These are phyloP conservation scores for Gossypium arboreum DNA, from an alignment of 345 rosid genomes.

Conservation along the genomic window DNA sequence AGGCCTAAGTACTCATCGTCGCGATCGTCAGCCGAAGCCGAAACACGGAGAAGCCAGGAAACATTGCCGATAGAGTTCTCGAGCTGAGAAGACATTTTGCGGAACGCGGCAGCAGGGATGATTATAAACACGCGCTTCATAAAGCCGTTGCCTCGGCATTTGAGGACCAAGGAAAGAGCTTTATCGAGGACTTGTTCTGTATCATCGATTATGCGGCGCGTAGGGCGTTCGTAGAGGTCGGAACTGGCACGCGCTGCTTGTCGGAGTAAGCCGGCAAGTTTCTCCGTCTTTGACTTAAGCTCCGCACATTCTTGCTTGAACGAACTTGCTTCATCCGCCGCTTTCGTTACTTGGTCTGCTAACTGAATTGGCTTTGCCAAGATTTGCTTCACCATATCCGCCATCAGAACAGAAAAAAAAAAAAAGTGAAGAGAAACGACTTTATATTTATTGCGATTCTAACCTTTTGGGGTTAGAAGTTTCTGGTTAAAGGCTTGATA, in stretches of 20 bases:
- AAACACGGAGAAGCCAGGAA: conserved; percentile 90
- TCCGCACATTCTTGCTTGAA: conserved; percentile 82
- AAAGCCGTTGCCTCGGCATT: conserved; percentile 70
- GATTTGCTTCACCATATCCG: conserved; percentile 76
- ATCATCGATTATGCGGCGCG: conserved; percentile 85
- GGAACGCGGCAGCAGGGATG: conserved; percentile 75
- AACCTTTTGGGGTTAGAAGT: too few relatives aligned
- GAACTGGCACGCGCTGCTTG: conserved; percentile 90
- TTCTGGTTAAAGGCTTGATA: conserved; percentile 1
- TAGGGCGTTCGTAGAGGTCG: conserved; percentile 91
- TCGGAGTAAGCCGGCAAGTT: conserved; percentile 68
- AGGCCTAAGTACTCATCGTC: conserved; percentile 71
- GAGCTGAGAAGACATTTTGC: conserved; percentile 64
- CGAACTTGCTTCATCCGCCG: conserved; percentile 76
- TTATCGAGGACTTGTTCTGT: conserved; percentile 82
- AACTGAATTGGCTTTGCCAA: conserved; percentile 77
- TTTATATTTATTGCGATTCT: background rate
- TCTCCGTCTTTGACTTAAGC: conserved; percentile 76
- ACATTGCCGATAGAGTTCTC: conserved; percentile 91
- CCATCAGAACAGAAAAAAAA: conserved; percentile 37
- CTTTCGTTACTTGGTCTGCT: conserved; percentile 74
- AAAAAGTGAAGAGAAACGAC: background rate
- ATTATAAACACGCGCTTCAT: conserved; percentile 81
- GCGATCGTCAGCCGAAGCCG: conserved; percentile 66
- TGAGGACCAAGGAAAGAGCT: conserved; percentile 59